Conservation (phyloP, 2,329 filamentous ascomycete genomes). For the Ploettnerulaceae sp. region DNA sequence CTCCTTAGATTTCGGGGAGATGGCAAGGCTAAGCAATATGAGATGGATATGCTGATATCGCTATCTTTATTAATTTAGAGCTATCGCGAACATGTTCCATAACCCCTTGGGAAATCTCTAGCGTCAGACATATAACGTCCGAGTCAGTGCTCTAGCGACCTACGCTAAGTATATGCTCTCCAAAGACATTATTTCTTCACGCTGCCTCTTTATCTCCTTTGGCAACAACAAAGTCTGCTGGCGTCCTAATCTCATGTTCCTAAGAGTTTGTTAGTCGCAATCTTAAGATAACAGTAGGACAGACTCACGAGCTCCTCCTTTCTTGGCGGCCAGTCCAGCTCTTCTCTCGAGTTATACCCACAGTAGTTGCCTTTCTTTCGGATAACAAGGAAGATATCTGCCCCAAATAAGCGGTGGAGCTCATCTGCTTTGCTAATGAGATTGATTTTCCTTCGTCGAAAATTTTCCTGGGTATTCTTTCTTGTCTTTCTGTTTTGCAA, state of each 20-base stretch:
- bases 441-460: slow-evolving; percentile 3
- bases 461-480: slow-evolving; percentile 4
- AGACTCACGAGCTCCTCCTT: slow-evolving; percentile 7
- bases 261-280: slow-evolving; percentile 6
- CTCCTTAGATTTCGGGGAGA: too few relatives aligned
- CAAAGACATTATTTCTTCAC: not conserved
- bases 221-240: too few relatives aligned
- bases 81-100: too few relatives aligned
- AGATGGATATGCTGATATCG: too few relatives aligned
- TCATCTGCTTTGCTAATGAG: slow-evolving; percentile 5
- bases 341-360: slow-evolving; percentile 4
- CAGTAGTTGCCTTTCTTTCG: slow-evolving; percentile 5
- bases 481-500: not conserved
- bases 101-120: too few relatives aligned
- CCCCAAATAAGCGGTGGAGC: slow-evolving; percentile 4
- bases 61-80: too few relatives aligned
- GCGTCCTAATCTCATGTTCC: slow-evolving; percentile 1
- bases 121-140: too few relatives aligned
- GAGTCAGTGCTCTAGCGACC: slow-evolving; percentile 1
- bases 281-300: not conserved
- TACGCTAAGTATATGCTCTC: slow-evolving; percentile 1
- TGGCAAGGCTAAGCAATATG: too few relatives aligned
- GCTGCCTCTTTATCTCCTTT: slow-evolving; percentile 6
- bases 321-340: slow-evolving; percentile 4
- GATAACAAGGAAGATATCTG: slow-evolving; percentile 6